Conservation (phyloP, 2,329 filamentous ascomycete species). For the Talaromyces albobiverticillius region DNA sequence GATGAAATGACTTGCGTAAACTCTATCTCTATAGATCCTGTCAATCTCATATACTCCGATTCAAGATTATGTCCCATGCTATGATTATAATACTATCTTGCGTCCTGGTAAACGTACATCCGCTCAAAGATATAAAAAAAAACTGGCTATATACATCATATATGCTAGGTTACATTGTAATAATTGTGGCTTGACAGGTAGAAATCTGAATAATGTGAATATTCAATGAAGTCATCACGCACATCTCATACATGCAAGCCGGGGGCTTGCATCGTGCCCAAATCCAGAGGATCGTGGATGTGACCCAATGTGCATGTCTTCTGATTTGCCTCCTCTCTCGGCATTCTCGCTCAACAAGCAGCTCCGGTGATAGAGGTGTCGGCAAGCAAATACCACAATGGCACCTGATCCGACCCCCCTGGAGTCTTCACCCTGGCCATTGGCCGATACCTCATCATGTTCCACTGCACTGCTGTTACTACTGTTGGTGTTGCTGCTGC, state of each 20-base stretch:
- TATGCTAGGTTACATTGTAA: conserved; percentile 12
- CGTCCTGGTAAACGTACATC: too few species aligned
- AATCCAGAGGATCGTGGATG: not conserved
- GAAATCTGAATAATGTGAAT: not conserved
- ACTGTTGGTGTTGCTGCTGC: conserved; percentile 9
- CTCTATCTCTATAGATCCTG: too few species aligned
- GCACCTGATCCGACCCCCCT: conserved; percentile 21
- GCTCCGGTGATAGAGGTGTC: conserved; percentile 47
- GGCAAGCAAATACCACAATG: conserved; percentile 47
- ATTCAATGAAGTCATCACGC: conserved; percentile 27
- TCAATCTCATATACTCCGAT: too few species aligned
- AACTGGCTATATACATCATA: conserved; percentile 9
- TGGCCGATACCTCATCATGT: not conserved
- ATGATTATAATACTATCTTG: too few species aligned
- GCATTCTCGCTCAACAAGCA: conserved; percentile 36
- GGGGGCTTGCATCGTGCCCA: conserved; percentile 24
- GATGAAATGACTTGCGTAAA: too few species aligned
- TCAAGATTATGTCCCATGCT: too few species aligned
- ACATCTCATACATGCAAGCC: conserved; percentile 36
- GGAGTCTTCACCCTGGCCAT: not conserved
- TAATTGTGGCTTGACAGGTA: not conserved
- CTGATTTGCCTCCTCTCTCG: conserved; percentile 1
- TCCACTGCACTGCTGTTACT: conserved; percentile 8
- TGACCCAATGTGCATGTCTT: not conserved
- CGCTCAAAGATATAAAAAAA: too few species aligned